Evolutionary conservation across 306 rosid genomes (phyloP).

Genomic region (Cicer judaicum): DNA sequence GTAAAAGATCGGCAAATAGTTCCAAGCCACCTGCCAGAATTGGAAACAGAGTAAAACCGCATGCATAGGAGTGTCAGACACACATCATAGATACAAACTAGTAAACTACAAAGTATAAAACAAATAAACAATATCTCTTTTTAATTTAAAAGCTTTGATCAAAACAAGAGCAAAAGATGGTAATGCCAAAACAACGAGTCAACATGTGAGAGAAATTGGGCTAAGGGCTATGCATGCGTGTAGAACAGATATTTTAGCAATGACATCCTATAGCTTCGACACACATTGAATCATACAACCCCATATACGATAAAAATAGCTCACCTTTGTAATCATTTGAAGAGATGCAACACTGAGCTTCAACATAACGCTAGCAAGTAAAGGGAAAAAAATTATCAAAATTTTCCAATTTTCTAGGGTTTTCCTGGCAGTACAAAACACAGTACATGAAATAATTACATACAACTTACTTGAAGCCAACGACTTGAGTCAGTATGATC

Average conservation of each 20-base stretch:
- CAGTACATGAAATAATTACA: conserved; percentile 30
- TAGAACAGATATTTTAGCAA: conserved; percentile 30
- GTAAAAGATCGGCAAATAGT: conserved; percentile 79
- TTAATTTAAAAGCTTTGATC: conserved; percentile 12
- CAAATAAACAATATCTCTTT: neutral
- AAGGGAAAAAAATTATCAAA: conserved; percentile 26
- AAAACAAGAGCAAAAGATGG: conserved; percentile 32
- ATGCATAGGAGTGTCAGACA: conserved; percentile 29
- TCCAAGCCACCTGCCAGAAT: conserved; percentile 90
- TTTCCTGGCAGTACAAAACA: conserved; percentile 22
- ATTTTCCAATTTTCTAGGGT: conserved; percentile 7
- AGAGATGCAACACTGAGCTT: conserved; percentile 93
- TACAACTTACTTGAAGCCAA: conserved; percentile 95
- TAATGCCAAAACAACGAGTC: conserved; percentile 17
- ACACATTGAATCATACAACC: conserved; percentile 19
- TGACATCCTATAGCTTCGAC: conserved; percentile 28
- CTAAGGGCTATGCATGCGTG: conserved; percentile 33
- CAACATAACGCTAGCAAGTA: conserved; percentile 87
- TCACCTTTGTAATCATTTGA: conserved; percentile 95
- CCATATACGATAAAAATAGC: conserved; percentile 36
- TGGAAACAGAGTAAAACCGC: conserved; percentile 32
- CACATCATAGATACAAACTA: conserved; percentile 20
- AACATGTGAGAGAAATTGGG: conserved; percentile 3
- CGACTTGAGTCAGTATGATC: conserved; percentile 85
- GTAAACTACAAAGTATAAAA: conserved; percentile 8